Evolutionary conservation across 2,329 filamentous ascomycete genomes (phyloP).

Genomic region (Daldinia eschscholtzii): DNA sequence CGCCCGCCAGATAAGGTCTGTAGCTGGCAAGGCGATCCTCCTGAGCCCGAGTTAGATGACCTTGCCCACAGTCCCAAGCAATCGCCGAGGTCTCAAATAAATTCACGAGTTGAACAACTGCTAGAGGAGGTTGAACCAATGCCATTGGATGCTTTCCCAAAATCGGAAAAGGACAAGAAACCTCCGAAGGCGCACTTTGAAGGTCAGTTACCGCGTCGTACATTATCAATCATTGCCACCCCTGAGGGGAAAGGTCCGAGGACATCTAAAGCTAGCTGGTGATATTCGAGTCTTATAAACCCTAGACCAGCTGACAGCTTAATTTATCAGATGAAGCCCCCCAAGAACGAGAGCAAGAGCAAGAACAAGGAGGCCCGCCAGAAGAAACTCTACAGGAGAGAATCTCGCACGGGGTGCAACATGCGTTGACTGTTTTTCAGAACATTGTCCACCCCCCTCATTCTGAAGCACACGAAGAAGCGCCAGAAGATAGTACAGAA

Average conservation of each 20-base stretch:
- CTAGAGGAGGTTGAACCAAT: conserved; percentile 11
- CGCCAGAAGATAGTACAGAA: conserved; percentile 1
- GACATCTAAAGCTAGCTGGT: conserved; percentile 14
- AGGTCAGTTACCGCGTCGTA: conserved; percentile 7
- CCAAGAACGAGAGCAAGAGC: conserved; percentile 2
- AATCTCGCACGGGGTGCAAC: conserved; percentile 22
- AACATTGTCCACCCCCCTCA: conserved; percentile 14
- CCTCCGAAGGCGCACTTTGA: conserved; percentile 1
- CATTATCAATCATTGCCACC: not conserved
- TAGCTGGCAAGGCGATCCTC: conserved; percentile 47
- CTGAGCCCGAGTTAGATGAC: conserved; percentile 48
- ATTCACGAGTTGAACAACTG: conserved; percentile 5
- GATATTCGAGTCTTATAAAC: not conserved
- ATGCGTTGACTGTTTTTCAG: conserved; percentile 25
- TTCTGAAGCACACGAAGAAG: conserved; percentile 4
- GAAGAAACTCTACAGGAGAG: conserved; percentile 21
- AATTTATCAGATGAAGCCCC: conserved; percentile 20
- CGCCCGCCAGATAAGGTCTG: conserved; percentile 36
- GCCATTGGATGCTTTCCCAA: not conserved
- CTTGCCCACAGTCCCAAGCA: conserved; percentile 39
- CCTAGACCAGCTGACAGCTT: conserved; percentile 7
- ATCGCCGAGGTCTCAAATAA: conserved; percentile 28
- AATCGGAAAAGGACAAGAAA: conserved; percentile 2
- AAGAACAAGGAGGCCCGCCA: not conserved
- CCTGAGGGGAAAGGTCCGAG: conserved; percentile 2